Percentiles rank a stretch among this genome's conserved stretches.
These are phyloP conservation scores for Metschnikowia chrysomelidarum DNA, from an alignment of 805 yeast species.

Conservation along the genomic window DNA sequence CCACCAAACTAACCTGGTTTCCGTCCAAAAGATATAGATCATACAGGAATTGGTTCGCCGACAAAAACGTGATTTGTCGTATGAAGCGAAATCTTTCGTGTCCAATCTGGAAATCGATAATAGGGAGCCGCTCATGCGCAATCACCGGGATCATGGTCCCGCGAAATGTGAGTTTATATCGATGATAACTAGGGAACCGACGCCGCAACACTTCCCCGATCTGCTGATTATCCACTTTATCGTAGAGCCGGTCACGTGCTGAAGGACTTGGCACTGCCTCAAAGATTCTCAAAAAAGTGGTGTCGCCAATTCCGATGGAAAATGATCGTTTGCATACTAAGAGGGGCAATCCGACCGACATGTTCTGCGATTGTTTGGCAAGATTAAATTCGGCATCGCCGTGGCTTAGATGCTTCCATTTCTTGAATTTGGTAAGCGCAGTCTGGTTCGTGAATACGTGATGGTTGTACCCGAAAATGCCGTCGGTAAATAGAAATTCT, in stretches of 20 bases:
- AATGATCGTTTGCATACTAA: slow-evolving; percentile 5
- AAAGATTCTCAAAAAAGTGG: slow-evolving; percentile 1
- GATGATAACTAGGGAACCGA: slow-evolving; percentile 2
- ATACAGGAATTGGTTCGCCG: slow-evolving; percentile 1
- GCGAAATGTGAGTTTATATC: slow-evolving; percentile 3
- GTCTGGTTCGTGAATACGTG: too few relatives aligned
- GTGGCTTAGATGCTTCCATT: too few relatives aligned
- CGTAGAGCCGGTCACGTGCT: slow-evolving; percentile 4
- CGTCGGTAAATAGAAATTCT: too few relatives aligned
- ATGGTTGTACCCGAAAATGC: too few relatives aligned
- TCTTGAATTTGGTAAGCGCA: too few relatives aligned
- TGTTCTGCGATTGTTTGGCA: slow-evolving; percentile 6
- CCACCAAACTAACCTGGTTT: slow-evolving; percentile 5
- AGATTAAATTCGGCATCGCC: too few relatives aligned
- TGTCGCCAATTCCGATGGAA: slow-evolving; percentile 2
- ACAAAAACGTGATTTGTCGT: background rate
- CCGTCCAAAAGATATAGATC: slow-evolving; percentile 4
- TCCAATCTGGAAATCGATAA: slow-evolving; percentile 5
- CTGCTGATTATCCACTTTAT: slow-evolving; percentile 3
- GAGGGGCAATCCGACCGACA: slow-evolving; percentile 4
- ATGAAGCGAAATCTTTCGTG: slow-evolving; percentile 3
- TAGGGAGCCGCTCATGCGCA: slow-evolving; percentile 4
- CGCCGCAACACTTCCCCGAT: slow-evolving; percentile 1
- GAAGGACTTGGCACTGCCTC: slow-evolving; percentile 4
- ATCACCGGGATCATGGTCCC: slow-evolving; percentile 1